Conservation (phyloP, 2,329 filamentous ascomycete genomes). For the Madurella fahalii region DNA sequence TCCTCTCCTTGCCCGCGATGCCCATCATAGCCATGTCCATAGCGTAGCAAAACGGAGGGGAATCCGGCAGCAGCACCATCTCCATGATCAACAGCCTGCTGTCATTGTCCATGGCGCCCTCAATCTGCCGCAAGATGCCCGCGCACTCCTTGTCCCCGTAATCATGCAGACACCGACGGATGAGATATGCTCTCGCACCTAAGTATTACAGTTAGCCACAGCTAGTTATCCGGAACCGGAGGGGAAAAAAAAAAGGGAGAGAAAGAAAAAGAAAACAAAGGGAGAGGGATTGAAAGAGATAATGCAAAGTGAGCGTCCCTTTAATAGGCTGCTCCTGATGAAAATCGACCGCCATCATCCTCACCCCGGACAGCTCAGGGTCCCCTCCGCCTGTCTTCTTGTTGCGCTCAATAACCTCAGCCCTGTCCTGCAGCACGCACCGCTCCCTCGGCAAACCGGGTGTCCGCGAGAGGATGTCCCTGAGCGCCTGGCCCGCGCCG, state of each 20-base stretch:
- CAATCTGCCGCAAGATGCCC: conserved; percentile 19
- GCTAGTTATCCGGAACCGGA: neutral
- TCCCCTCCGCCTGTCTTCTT: conserved; percentile 11
- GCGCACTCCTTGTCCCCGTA: conserved; percentile 26
- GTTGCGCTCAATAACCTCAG: conserved; percentile 24
- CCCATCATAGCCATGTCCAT: conserved; percentile 33
- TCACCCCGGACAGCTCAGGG: conserved; percentile 20
- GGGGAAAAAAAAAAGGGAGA: too few species aligned
- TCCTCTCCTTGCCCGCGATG: conserved; percentile 34
- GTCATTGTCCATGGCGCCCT: conserved; percentile 30
- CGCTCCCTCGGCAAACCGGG: conserved; percentile 23
- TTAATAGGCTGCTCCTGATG: conserved; percentile 29
- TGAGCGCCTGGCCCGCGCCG: conserved; percentile 26
- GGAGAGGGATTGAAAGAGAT: neutral
- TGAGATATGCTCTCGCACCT: conserved; percentile 30
- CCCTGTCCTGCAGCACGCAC: conserved; percentile 28
- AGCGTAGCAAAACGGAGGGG: conserved; percentile 26
- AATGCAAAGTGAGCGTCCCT: conserved; percentile 15
- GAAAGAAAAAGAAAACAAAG: neutral
- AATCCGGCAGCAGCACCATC: conserved; percentile 25
- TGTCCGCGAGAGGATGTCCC: conserved; percentile 21
- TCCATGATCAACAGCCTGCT: conserved; percentile 35
- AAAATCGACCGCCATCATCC: conserved; percentile 27
- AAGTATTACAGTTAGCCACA: neutral
- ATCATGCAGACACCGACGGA: conserved; percentile 31